Evolutionary conservation across 225 moss, liverwort and hornwort genomes (phyloP).

Genomic region (Sphagnum contortum): DNA sequence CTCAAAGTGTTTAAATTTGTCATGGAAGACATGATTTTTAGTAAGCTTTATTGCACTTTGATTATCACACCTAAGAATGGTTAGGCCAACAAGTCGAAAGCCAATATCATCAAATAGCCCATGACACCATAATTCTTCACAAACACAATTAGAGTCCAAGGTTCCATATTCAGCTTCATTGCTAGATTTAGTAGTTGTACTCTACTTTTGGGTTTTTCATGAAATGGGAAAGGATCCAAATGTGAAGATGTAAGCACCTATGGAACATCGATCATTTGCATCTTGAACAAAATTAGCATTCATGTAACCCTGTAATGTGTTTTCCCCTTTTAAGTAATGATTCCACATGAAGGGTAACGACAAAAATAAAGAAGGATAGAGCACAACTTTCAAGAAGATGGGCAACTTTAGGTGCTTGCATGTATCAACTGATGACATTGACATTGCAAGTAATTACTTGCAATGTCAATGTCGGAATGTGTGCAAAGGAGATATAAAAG

Average conservation of each 20-base stretch:
- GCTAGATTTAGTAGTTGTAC: background rate
- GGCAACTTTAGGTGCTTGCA: background rate
- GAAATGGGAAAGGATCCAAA: background rate
- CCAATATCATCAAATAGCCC: background rate
- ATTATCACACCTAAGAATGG: background rate
- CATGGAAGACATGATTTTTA: conserved; percentile 1
- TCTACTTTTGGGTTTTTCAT: background rate
- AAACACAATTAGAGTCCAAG: background rate
- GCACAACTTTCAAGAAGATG: background rate
- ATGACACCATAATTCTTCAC: background rate
- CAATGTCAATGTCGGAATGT: background rate
- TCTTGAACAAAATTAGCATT: background rate
- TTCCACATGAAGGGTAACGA: background rate
- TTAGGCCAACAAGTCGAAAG: too few relatives aligned
- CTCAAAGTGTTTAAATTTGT: background rate
- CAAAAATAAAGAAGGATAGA: background rate
- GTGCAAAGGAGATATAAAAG: background rate
- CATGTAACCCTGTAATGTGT: background rate
- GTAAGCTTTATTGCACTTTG: background rate
- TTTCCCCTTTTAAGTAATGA: background rate
- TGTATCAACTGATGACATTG: background rate
- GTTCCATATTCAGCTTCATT: background rate
- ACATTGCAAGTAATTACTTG: background rate
- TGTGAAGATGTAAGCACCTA: background rate
- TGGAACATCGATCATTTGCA: background rate